Evolutionary conservation across 2,329 filamentous ascomycete species (phyloP), one percentile per base, ranked within the genome.

Genomic region (Plectosphaerella cucumerina): DNA sequence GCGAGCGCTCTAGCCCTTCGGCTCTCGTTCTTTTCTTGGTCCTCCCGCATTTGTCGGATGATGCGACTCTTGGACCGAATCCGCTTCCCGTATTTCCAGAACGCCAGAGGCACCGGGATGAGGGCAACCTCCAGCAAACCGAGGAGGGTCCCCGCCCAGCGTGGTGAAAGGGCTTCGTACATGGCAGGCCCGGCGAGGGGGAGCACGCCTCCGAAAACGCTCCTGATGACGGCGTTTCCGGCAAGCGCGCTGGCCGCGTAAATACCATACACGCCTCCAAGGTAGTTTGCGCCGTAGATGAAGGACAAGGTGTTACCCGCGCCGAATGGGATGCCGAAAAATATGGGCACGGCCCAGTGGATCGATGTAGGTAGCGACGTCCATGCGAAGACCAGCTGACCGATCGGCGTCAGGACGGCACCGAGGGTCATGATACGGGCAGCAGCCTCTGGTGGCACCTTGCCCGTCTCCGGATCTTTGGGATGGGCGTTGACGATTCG

Each of bases 371-470:
- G 91, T 0, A 90, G 81, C 54, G 86, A 91, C 0, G 91, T 96
- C 90, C 90, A 96, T 0, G 89, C 84, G 62, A 97, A 97, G 66
- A 86, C 87, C 21, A 97, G 79, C 67, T 96, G 86, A 15, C 91
- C 92, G 3, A 89, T 66, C 0, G 90, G 87, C 0, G 88, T 84
- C 1, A 90, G 72, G 2, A 95, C 65, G 0, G 89, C 82, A 4
- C 87, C 89, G 22, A 96, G 81, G 58, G 86, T 89, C 61, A 96
- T 87, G 51, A 94, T 79, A 41, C 84, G 81, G 4, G 93, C 89
- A 57, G 89, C 90, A 1, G 90, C 86, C 68, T 97, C 92, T 0
- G 91, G 91, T 0, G 81, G 76, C 0, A 83, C 78, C 35, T 83
- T 84, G 11, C 88, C 89, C 0, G 90, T 96, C 47, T 78, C 78